These are phyloP conservation scores for Saposhnikovia divaricata DNA, from an alignment of 129 eudicot genomes.

Conservation along the genomic window DNA sequence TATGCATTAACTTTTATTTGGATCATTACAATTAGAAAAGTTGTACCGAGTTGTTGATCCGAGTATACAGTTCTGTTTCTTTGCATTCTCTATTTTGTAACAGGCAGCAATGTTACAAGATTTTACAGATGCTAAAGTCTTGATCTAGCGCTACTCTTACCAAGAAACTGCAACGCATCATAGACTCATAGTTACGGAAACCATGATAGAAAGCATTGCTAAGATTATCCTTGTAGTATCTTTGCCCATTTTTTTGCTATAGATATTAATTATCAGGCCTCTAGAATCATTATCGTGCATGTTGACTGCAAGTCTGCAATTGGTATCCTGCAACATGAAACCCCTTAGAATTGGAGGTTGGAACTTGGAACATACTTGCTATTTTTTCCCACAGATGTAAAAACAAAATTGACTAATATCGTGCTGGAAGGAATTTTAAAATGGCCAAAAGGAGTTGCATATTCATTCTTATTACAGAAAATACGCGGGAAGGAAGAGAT, in stretches of 20 bases:
- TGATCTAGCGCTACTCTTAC: constrained; percentile 38
- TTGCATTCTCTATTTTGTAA: not conserved
- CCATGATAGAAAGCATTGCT: constrained; percentile 66
- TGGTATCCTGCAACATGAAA: constrained; percentile 55
- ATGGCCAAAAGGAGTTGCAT: not conserved
- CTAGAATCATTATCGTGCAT: constrained; percentile 63
- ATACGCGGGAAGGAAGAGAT: not conserved
- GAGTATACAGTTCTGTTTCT: not conserved
- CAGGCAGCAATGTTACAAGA: not conserved
- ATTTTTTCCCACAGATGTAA: not conserved
- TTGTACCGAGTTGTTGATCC: too few relatives aligned
- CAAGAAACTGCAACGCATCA: constrained; percentile 26
- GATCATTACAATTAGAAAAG: not conserved
- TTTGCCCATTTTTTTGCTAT: constrained; percentile 83
- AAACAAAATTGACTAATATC: not conserved
- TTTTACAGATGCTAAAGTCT: constrained; percentile 31
- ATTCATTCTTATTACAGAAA: not conserved
- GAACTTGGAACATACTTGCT: not conserved
- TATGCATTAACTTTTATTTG: not conserved
- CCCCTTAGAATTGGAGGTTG: not conserved
- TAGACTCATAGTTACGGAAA: constrained; percentile 61
- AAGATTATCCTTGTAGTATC: constrained; percentile 54
- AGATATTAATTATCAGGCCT: constrained; percentile 44
- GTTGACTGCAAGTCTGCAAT: constrained; percentile 61
- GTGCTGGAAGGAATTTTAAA: not conserved